Base-by-base conservation (phyloP, 2,329 filamentous ascomycete species). In the Plenodomus biglobosus region DNA sequence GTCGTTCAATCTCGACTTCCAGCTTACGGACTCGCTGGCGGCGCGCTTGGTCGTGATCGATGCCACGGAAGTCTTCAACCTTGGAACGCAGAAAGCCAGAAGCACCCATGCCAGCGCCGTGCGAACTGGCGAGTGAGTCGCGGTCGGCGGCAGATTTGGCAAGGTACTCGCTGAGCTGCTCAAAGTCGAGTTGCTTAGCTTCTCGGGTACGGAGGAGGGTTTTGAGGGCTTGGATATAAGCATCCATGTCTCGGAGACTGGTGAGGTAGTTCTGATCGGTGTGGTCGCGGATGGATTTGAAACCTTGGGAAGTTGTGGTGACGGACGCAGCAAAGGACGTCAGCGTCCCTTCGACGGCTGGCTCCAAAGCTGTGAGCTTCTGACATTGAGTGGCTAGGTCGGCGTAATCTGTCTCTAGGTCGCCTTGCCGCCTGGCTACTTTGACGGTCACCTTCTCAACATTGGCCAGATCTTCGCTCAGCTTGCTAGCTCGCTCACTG, bases 151-250 rank as follows among this genome's bases (percentile, higher is more conserved):
- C 90, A 1, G 90, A 90, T 71, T 95, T 96, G 75, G 89, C 89
- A 44, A 96, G 87, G 72, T 97, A 97, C 69, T 97, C 92, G 21
- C 91, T 95, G 27, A 99, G 80, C 57, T 90, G 92, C 75, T 99
- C 94, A 66, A 92, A 96, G 75, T 99, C 94, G 48, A 99, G 86
- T 71, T 99, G 94, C 71, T 99, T 99, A 76, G 95, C 91, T 76
- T 99, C 94, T 30, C 94, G 86, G 1, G 90, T 90, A 72, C 95
- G 95, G 55, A 99, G 84, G 4, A 99, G 85, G 19, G 84, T 81
- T 73, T 95, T 95, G 39, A 97, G 78, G 0, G 91, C 87, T n/a
- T 83, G 76, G 57, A 91, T 92, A 73, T 97, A 99, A 20, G 91
- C 87, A 63, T 95, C 89, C 92, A 97, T 96, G 74, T 99, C 94